A percentile compares a stretch with the other conserved stretches of the same genome.
These are phyloP conservation scores for Cyberlindnera samutprakarnensis DNA, from an alignment of 805 yeast genomes.

Conservation along the genomic window DNA sequence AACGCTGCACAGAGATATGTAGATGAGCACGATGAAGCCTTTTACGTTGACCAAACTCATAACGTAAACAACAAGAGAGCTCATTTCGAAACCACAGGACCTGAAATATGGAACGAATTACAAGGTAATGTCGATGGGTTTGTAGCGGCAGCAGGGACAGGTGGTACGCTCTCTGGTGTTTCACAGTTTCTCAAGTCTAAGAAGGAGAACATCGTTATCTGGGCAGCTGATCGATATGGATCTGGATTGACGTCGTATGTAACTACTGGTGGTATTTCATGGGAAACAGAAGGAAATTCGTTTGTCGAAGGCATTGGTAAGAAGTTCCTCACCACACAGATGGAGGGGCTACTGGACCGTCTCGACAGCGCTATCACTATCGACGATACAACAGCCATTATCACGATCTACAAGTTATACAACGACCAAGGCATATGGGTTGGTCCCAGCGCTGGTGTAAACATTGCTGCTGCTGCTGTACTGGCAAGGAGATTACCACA, in stretches of 20 bases:
- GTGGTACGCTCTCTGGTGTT: conserved; percentile 76
- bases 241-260: conserved; percentile 44
- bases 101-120: conserved; percentile 66
- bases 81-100: conserved; percentile 67
- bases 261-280: conserved; percentile 12
- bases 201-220: conserved; percentile 31
- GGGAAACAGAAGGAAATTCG: conserved; percentile 19
- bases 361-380: conserved; percentile 14
- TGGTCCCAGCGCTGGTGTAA: conserved; percentile 20
- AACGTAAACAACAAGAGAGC: conserved; percentile 66
- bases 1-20: conserved; percentile 25
- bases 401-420: conserved; percentile 12
- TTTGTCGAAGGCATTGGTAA: conserved; percentile 23
- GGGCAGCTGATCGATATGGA: conserved; percentile 79
- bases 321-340: conserved; percentile 16
- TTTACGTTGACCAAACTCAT: conserved; percentile 79
- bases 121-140: conserved; percentile 48
- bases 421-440: conserved; percentile 14
- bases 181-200: conserved; percentile 51
- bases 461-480: conserved; percentile 16
- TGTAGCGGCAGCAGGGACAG: conserved; percentile 76
- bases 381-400: conserved; percentile 13
- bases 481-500: conserved; percentile 17
- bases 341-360: conserved; percentile 12
- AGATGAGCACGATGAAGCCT: conserved; percentile 37